Percentiles rank a stretch among this genome's conserved stretches.
Conservation (phyloP, 768 basidiomycete genomes). For the Suillus plorans region DNA sequence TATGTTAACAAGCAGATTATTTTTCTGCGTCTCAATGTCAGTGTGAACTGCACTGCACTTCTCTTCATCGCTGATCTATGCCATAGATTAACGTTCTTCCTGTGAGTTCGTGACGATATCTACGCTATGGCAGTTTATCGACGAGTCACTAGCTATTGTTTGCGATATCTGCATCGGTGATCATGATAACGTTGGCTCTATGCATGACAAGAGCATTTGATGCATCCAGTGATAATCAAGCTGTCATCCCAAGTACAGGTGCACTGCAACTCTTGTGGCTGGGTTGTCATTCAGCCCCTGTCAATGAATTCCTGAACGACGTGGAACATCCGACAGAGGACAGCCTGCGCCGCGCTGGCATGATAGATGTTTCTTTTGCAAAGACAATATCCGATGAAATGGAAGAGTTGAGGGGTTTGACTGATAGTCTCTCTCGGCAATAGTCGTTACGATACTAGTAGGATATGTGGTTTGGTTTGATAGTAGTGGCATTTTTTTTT, state of each 20-base stretch:
- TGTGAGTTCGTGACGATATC: background rate
- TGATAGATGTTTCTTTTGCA: constrained; percentile 3
- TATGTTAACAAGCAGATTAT: background rate
- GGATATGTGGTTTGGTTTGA: no score
- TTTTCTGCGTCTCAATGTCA: background rate
- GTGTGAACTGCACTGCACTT: background rate
- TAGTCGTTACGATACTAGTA: no score
- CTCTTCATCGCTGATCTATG: background rate
- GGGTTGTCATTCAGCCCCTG: background rate
- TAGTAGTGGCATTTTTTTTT: no score
- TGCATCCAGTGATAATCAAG: background rate
- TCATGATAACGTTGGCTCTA: background rate
- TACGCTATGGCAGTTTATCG: background rate
- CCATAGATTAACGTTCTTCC: constrained; percentile 4
- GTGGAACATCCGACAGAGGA: background rate
- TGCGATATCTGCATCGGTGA: constrained; percentile 1
- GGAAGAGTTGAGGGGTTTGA: background rate
- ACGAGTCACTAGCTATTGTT: background rate
- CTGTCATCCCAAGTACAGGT: background rate
- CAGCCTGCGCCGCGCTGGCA: constrained; percentile 1
- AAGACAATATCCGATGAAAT: background rate
- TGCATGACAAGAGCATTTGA: background rate
- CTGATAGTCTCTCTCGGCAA: background rate
- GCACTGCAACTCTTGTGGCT: constrained; percentile 6
- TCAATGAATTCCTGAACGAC: background rate